A percentile compares a stretch with the other conserved stretches of the same genome.
Conservation (phyloP, 176 grass and related monocot genomes). For the Carex cristatella region DNA sequence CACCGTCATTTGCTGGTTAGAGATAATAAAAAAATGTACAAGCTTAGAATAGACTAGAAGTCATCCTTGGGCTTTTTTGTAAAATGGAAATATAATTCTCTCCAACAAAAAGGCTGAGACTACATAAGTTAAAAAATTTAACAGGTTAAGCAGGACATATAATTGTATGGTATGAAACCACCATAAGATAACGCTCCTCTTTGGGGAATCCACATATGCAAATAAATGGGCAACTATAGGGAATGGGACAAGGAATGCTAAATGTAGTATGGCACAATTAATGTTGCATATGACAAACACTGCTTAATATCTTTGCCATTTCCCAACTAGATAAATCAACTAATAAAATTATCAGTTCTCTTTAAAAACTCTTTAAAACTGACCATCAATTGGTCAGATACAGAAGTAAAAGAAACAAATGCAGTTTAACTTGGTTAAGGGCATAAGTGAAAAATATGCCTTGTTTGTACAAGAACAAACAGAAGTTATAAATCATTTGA, state of each 20-base stretch:
- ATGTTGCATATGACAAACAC: not conserved
- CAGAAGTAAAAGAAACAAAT: not conserved
- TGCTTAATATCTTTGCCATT: not conserved
- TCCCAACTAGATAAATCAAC: not conserved
- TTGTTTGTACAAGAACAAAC: not conserved
- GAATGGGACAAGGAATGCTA: not conserved
- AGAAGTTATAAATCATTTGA: not conserved
- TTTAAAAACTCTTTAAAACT: not conserved
- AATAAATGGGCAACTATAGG: too few species aligned
- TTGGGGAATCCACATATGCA: too few species aligned
- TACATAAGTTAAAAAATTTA: not conserved
- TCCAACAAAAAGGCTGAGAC: not conserved
- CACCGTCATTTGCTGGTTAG: slow-evolving; percentile 71
- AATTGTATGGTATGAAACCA: not conserved
- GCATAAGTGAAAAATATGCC: not conserved
- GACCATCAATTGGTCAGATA: not conserved
- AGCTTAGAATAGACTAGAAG: not conserved
- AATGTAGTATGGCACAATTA: not conserved
- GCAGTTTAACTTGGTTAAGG: not conserved
- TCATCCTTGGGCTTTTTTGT: not conserved
- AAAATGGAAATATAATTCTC: not conserved
- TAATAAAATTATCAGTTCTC: not conserved
- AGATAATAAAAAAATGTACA: not conserved
- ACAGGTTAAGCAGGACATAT: not conserved
- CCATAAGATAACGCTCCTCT: not conserved